A percentile compares a stretch with the other conserved stretches of the same genome.
These are phyloP conservation scores for Epichloe sibirici DNA, from an alignment of 2,329 filamentous ascomycete species.

Conservation along the genomic window DNA sequence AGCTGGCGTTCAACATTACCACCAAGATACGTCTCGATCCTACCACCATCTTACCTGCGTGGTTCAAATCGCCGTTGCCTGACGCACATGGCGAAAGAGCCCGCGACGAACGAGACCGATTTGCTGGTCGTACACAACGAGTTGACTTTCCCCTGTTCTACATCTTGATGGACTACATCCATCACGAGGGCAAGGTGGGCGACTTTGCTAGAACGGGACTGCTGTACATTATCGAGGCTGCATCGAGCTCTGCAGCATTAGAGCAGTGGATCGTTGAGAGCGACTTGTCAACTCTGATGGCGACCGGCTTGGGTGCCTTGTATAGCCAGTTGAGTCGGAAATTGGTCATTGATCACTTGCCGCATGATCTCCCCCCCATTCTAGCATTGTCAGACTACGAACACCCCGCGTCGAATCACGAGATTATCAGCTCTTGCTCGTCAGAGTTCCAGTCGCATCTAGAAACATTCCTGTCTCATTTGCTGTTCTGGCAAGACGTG, in stretches of 20 bases:
- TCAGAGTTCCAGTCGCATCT: slow-evolving; percentile 73
- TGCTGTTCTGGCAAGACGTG: slow-evolving; percentile 97
- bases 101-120: slow-evolving; percentile 58
- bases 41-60: slow-evolving; percentile 72
- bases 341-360: slow-evolving; percentile 66
- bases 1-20: slow-evolving; percentile 89
- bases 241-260: slow-evolving; percentile 66
- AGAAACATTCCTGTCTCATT: slow-evolving; percentile 85
- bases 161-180: slow-evolving; percentile 89
- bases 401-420: slow-evolving; percentile 54
- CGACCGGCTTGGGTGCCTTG: slow-evolving; percentile 75
- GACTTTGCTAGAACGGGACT: slow-evolving; percentile 93
- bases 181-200: slow-evolving; percentile 85
- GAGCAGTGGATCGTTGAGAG: slow-evolving; percentile 97
- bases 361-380: slow-evolving; percentile 66
- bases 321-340: slow-evolving; percentile 60
- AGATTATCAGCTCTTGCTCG: slow-evolving; percentile 63
- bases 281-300: slow-evolving; percentile 93
- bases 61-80: slow-evolving; percentile 60
- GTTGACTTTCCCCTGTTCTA: slow-evolving; percentile 96
- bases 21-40: slow-evolving; percentile 91
- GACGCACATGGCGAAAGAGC: slow-evolving; percentile 22
- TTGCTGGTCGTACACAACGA: slow-evolving; percentile 74
- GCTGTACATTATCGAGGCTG: slow-evolving; percentile 90
- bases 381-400: slow-evolving; percentile 82